These are phyloP conservation scores for Schrenkiella parvula DNA, from an alignment of 345 rosid species.

Conservation along the genomic window DNA sequence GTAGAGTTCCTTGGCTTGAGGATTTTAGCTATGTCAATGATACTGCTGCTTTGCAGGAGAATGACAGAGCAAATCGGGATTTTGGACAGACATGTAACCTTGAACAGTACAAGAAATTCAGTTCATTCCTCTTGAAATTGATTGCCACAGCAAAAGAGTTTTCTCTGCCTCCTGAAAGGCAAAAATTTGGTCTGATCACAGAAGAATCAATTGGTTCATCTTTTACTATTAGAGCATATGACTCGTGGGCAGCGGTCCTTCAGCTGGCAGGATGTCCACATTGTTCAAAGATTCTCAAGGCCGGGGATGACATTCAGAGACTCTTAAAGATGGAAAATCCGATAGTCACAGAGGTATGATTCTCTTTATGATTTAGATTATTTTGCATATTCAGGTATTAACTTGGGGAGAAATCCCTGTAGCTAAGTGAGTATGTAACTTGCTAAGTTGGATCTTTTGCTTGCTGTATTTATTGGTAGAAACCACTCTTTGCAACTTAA, in stretches of 20 bases:
- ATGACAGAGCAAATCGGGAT: constrained; percentile 27
- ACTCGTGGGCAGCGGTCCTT: constrained; percentile 61
- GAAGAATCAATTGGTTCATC: constrained; percentile 52
- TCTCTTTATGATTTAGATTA: constrained; percentile 6
- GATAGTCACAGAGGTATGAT: constrained; percentile 56
- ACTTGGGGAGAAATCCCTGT: not conserved
- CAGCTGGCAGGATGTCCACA: constrained; percentile 66
- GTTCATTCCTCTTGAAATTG: constrained; percentile 58
- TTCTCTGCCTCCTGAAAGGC: constrained; percentile 62
- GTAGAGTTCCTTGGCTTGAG: constrained; percentile 62
- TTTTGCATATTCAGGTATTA: not conserved
- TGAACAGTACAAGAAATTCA: constrained; percentile 60
- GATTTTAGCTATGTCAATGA: constrained; percentile 48
- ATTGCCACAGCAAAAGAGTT: constrained; percentile 54
- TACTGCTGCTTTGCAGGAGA: constrained; percentile 35
- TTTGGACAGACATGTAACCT: constrained; percentile 49
- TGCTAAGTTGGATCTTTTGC: not conserved
- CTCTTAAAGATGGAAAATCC: constrained; percentile 44
- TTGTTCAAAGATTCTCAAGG: constrained; percentile 65
- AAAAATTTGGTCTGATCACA: constrained; percentile 73
- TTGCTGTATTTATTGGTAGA: not conserved
- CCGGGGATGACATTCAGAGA: constrained; percentile 48
- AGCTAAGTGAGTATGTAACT: constrained; percentile 1
- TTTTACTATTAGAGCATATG: constrained; percentile 46
- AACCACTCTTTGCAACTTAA: constrained; percentile 4